Evolutionary conservation across 1,284 basidiomycete species (phyloP), one percentile per base, ranked within the genome.

Genomic region (Trametes pubescens): DNA sequence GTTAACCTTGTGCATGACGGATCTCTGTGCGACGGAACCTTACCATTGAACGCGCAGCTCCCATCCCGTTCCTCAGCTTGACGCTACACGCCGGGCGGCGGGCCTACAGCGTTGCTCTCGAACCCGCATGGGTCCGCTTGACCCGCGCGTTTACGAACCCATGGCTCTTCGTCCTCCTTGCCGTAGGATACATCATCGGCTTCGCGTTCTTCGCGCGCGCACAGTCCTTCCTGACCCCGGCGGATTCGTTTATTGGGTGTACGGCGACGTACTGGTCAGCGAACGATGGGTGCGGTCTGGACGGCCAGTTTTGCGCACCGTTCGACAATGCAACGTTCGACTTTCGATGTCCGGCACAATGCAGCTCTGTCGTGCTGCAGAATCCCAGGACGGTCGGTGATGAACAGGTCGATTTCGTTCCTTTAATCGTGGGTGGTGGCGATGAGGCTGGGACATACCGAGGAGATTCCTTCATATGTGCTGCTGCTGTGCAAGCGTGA

Each of bases 401-500:
- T 62, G 77, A 86, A 59, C 79, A 88, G 65, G 81, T 89, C 43
- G 85, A 85, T 44, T 92, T 88, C 69, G 82, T 86, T 22, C 91
- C 94, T 7, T 81, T 96, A 24, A 83, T 96, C 54, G 91, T 96
- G 1, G 95, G 95, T 10, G 94, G 94, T 16, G 92, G 92, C 4
- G 90, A 93, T 74, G 69, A 65, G 4, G 80, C 88, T 53, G 71
- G 75, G 32, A 93, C 92, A 3, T 96, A 95, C 72, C 83, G 95
- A 70, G 93, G 88, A 1, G 95, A 96, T 74, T 89, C 84, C 56
- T 96, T 95, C 74, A 85, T 96, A 38, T 96, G 95, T 74, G 87
- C 93, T 40, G 88, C 94, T 47, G 94, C 94, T n/a, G 83, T 90
- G 38, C 93, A 94, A 80, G 85, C 88, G 91, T 93, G 71, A 77